Conservation (phyloP, 352 stramenopile species). For the Globisporangium uncinulatum region DNA sequence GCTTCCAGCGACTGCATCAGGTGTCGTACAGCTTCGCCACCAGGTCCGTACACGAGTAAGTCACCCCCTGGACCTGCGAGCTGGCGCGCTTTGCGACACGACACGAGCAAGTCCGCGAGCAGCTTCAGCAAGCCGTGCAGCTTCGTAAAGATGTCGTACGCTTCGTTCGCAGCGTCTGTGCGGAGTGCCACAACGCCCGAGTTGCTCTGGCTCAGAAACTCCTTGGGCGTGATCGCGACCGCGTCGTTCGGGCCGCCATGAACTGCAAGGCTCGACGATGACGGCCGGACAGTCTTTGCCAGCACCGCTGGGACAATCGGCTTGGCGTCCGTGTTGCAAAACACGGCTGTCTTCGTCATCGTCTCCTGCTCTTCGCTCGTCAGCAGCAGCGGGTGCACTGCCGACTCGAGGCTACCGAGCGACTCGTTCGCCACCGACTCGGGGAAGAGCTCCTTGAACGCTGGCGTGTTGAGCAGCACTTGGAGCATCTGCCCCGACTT, state of each 20-base stretch:
- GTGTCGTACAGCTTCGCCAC: conserved; percentile 72
- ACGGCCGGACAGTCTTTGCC: conserved; percentile 18
- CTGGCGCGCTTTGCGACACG: conserved; percentile 75
- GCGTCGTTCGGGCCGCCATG: conserved; percentile 35
- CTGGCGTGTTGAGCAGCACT: conserved; percentile 71
- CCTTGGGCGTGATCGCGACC: conserved; percentile 40
- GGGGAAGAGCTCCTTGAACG: conserved; percentile 75
- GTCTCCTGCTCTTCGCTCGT: conserved; percentile 69
- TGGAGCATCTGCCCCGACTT: conserved; percentile 85
- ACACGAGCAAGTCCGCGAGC: conserved; percentile 76
- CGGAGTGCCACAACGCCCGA: conserved; percentile 65
- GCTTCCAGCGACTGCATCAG: conserved; percentile 81
- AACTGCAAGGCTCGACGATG: conserved; percentile 14
- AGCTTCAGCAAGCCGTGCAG: conserved; percentile 78
- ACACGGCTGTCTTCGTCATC: conserved; percentile 64
- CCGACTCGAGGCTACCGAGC: conserved; percentile 29
- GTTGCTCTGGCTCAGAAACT: conserved; percentile 70
- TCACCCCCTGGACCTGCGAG: conserved; percentile 75
- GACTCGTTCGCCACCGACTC: conserved; percentile 27
- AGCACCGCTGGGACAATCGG: conserved; percentile 60
- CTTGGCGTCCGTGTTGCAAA: conserved; percentile 62
- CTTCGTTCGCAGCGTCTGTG: conserved; percentile 45
- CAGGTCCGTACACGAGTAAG: conserved; percentile 79
- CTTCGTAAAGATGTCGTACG: conserved; percentile 70
- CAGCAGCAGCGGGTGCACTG: conserved; percentile 45